Conservation (phyloP, 2,329 filamentous ascomycete genomes). For the Talaromyces amestolkiae region DNA sequence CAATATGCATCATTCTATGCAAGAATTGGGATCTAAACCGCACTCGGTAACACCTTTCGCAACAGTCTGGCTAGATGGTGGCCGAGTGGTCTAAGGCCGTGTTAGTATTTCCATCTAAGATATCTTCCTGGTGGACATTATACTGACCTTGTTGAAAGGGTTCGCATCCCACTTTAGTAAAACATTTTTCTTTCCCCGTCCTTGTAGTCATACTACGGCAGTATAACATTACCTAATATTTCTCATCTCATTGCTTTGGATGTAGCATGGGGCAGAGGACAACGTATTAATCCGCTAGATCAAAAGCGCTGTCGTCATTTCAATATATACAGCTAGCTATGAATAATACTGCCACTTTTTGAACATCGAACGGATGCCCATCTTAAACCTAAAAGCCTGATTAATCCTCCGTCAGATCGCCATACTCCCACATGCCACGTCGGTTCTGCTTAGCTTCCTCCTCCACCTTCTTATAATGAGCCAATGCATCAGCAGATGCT, state of each 20-base stretch:
- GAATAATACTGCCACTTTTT: background rate
- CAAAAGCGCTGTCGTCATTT: background rate
- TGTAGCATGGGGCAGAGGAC: background rate
- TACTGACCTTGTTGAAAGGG: background rate
- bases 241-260: background rate
- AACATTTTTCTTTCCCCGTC: background rate
- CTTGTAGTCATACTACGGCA: no score
- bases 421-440: slow-evolving; percentile 96
- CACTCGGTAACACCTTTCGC: background rate
- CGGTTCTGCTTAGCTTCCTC: slow-evolving; percentile 74
- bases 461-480: slow-evolving; percentile 70
- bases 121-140: background rate
- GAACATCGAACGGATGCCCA: background rate
- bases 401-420: slow-evolving; percentile 88
- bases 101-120: background rate
- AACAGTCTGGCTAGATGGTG: background rate
- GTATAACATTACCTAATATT: background rate
- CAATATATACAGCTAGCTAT: slow-evolving; percentile 1
- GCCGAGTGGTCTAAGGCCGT: background rate
- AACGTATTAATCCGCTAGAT: background rate
- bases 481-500: slow-evolving; percentile 68
- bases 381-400: background rate
- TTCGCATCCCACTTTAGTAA: background rate
- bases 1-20: background rate
- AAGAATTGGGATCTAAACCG: background rate